These are phyloP conservation scores for Apiospora hydei DNA, from an alignment of 2,329 filamentous ascomycete species.

Conservation along the genomic window DNA sequence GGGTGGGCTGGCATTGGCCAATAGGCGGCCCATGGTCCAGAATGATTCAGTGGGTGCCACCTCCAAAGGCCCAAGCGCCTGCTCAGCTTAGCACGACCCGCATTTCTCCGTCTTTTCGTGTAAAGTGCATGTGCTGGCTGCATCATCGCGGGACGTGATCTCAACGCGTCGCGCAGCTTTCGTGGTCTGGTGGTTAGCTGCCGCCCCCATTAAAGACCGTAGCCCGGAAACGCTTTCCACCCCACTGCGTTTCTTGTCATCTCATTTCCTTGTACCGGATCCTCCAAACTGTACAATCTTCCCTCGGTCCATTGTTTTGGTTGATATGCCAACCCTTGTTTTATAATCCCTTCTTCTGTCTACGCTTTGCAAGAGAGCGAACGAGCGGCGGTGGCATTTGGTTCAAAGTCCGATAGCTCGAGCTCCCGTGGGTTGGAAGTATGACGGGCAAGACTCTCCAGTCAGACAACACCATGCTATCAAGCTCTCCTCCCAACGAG, in stretches of 20 bases:
- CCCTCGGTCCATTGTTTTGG: not conserved
- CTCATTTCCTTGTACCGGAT: conserved; percentile 18
- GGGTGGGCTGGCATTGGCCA: not conserved
- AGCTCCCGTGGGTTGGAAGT: not conserved
- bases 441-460: not conserved
- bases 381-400: not conserved
- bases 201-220: conserved; percentile 8
- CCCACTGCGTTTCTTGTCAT: conserved; percentile 32
- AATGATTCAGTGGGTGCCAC: not conserved
- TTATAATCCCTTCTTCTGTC: not conserved
- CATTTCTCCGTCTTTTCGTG: conserved; percentile 15
- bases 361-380: not conserved
- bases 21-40: not conserved
- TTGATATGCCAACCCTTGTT: conserved; percentile 18
- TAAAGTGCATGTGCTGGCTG: conserved; percentile 5
- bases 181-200: not conserved
- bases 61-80: not conserved
- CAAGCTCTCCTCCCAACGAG: conserved; percentile 29
- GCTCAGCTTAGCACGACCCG: not conserved
- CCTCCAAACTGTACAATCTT: not conserved
- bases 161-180: conserved; percentile 30
- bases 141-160: conserved; percentile 8
- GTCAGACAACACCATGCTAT: conserved; percentile 21
- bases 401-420: not conserved
- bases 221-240: conserved; percentile 14